These are phyloP conservation scores for Magnaporthiopsis incrustans DNA, from an alignment of 2,329 filamentous ascomycete genomes.

Conservation along the genomic window DNA sequence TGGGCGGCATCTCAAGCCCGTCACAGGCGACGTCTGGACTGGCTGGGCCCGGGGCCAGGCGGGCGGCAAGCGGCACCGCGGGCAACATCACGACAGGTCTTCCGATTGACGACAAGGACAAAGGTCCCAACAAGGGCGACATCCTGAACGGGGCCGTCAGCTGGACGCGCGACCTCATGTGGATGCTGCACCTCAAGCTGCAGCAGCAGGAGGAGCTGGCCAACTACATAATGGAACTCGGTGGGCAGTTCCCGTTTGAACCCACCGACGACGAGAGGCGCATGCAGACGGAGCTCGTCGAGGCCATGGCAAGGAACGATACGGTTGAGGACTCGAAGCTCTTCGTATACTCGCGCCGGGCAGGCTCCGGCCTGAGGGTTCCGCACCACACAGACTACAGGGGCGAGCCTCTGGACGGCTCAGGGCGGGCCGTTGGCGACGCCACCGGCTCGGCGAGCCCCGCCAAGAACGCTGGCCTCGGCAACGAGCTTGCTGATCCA, in stretches of 20 bases:
- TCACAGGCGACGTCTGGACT: conserved; percentile 77
- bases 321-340: conserved; percentile 10
- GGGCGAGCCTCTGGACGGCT: conserved; percentile 62
- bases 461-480: conserved; percentile 28
- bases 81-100: conserved; percentile 88
- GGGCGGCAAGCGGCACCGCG: conserved; percentile 60
- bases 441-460: conserved; percentile 12
- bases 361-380: conserved; percentile 80
- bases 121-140: conserved; percentile 97
- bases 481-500: conserved; percentile 39
- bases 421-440: conserved; percentile 27
- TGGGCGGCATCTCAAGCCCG: conserved; percentile 62
- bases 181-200: conserved; percentile 84
- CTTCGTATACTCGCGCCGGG: conserved; percentile 78
- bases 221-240: conserved; percentile 63
- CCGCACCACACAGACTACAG: conserved; percentile 89
- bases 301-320: conserved; percentile 50
- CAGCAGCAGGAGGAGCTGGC: conserved; percentile 83
- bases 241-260: conserved; percentile 71
- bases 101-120: conserved; percentile 94
- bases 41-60: conserved; percentile 73
- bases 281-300: conserved; percentile 88
- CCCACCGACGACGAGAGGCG: conserved; percentile 86
- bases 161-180: conserved; percentile 97
- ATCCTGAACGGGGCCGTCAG: conserved; percentile 95